Base-by-base conservation (phyloP, 371 early-diverging fungal species). In the Mucor sp. region DNA sequence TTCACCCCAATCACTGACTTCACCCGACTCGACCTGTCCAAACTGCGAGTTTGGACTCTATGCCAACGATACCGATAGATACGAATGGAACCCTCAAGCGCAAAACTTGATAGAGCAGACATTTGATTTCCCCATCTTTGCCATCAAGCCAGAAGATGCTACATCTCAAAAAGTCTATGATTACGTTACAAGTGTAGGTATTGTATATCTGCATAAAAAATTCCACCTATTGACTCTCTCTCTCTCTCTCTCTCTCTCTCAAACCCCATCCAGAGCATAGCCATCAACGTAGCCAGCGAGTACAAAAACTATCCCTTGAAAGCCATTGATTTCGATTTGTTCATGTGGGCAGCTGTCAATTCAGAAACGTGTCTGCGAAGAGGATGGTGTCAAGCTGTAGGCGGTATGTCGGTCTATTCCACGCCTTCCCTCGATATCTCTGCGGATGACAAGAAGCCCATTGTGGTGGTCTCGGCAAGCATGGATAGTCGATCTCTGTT, bases 21-120 rank as follows among this genome's bases (percentile, higher is more conserved):
- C 93, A 4, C 87, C 89, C 0, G 94, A 93, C 58, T 60, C 76
- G 6, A 71, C 75, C 4, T 91, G 90, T 70, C 94, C 94, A 3
- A 91, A 91, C 58, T 91, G 89, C 60, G 75, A 88, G 62, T 91
- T 79, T 79, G 91, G 91, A 14, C 76, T 92, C 5, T 92, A 92
- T 74, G 87, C 88, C 11, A 81, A 86, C 47, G 71, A 81, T 9
- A 27, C 82, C 1, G 57, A 75, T 39, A 68, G 62, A 57, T 85
- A 91, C 61, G 39, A 67, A n/a, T 93, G 94, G 94, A 93, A 93
- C 60, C 88, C 90, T 11, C 70, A 77, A 87, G 93, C 90, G 3
- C 85, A 83, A 59, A 79, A 79, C 35, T 64, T 92, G 33, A 69
- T 88, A 14, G 82, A 82, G 56, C 65, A 84, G 30, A 65, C 58